Base-by-base conservation (phyloP, 352 stramenopile species). In the Phytophthora cactorum region DNA sequence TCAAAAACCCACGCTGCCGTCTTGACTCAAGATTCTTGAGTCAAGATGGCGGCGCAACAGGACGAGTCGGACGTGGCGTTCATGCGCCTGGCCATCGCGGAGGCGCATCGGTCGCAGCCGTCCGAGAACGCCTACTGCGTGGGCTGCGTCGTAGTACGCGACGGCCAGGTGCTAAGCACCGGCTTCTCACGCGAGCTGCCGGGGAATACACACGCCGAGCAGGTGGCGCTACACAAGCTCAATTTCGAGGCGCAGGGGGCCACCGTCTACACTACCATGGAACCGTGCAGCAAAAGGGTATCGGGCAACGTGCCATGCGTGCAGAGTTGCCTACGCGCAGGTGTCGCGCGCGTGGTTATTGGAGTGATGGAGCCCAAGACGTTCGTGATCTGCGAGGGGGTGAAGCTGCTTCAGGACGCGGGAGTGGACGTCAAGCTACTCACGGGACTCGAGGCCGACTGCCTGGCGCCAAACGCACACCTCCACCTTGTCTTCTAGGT, bases 251-350 rank as follows among this genome's bases (percentile, higher is more conserved):
- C 89, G 9, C 29, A 59, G 1, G 80, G 74, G 17, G 70, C 82
- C n/a, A 95, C 87, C 2, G 74, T 97, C 28, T 97, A 95, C 75
- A 95, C 88, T 25, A 96, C 88, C 10, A 97, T 97, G 90, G 90
- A 97, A 82, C 88, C 90, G 3, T 97, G 90, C 70, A 95, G 86
- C 74, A 77, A 66, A 63, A 79, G 90, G n/a, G 73, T 95, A n/a
- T 96, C 88, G 9, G 89, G 87, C 1, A 96, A 96, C 50, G 78
- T 79, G 38, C 80, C 88, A 12, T 97, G 90, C 62, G 90, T 95
- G 8, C 76, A 91, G 57, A 92, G 76, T 51, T 95, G 89, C 32
- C 79, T 96, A 50, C 83, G 77, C 7, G 87, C 86, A 8, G 68
- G 75, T 12, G 82, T 96, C 9, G 31, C 50, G 10, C 81, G 89